A percentile compares a stretch with the other conserved stretches of the same genome.
phyloP scores from a whole-genome alignment of 116 monocot genomes.

The Posidonia oceanica region DNA sequence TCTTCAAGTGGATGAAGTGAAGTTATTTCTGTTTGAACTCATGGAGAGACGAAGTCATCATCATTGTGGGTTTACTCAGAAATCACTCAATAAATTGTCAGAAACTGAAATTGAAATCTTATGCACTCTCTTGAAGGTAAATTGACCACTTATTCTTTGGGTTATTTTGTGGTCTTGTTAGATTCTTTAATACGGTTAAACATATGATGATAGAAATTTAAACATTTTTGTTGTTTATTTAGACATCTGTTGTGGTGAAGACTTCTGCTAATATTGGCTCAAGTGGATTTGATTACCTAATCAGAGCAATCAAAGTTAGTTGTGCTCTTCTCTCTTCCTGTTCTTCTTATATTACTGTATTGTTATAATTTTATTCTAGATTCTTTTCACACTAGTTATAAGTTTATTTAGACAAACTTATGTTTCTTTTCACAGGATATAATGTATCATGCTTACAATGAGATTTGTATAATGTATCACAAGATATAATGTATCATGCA shows the following conservation, averaged over 20 bases:
- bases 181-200: not conserved
- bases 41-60: constrained; percentile 26
- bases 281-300: constrained; percentile 19
- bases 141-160: not conserved
- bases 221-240: not conserved
- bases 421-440: too few relatives aligned
- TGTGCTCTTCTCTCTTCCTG: not conserved
- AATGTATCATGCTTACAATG: too few relatives aligned
- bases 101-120: constrained; percentile 43
- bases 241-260: constrained; percentile 31
- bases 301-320: constrained; percentile 62
- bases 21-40: constrained; percentile 40
- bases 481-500: too few relatives aligned
- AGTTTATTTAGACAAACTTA: too few relatives aligned
- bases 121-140: constrained; percentile 79
- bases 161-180: not conserved
- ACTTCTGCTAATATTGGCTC: constrained; percentile 16
- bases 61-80: constrained; percentile 1
- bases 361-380: not conserved
- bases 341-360: not conserved
- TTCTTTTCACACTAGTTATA: too few relatives aligned
- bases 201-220: not conserved
- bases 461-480: too few relatives aligned
- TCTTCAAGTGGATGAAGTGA: constrained; percentile 35
- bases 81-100: constrained; percentile 20